Evolutionary conservation across 352 stramenopile genomes (phyloP).

Genomic region (Phytophthora niederhauseri): DNA sequence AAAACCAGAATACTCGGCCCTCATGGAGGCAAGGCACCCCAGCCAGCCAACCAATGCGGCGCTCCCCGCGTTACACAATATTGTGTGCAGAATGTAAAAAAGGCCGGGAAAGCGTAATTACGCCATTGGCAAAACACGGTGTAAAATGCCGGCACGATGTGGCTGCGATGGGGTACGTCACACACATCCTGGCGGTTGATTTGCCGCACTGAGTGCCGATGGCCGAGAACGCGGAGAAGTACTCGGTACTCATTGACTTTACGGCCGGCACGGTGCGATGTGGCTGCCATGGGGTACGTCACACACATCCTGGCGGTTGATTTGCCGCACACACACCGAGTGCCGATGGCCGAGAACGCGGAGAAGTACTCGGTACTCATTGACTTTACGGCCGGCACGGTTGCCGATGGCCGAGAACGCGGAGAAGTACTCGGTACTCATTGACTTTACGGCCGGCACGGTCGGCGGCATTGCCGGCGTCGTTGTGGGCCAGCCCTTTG

Average conservation of each 20-base stretch:
- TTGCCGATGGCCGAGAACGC: conserved; percentile 43
- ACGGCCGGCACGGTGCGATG: conserved; percentile 45
- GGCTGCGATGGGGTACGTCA: conserved; percentile 2
- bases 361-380: conserved; percentile 46
- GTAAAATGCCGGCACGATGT: conserved; percentile 6
- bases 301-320: conserved; percentile 11
- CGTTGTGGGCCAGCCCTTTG: conserved; percentile 65
- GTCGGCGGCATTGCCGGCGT: conserved; percentile 60
- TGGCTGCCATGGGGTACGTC: conserved; percentile 4
- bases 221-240: conserved; percentile 34
- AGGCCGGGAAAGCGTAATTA: conserved; percentile 23
- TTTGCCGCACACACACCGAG: conserved; percentile 5
- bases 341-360: conserved; percentile 33
- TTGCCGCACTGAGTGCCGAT: conserved; percentile 21
- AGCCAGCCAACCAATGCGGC: conserved; percentile 43
- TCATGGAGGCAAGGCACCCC: not conserved
- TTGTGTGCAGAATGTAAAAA: conserved; percentile 27
- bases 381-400: conserved; percentile 52
- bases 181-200: conserved; percentile 13
- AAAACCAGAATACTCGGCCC: conserved; percentile 59
- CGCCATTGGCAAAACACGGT: not conserved
- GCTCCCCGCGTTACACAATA: conserved; percentile 12
- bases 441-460: conserved; percentile 55
- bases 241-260: conserved; percentile 52
- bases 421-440: conserved; percentile 42